Conservation (phyloP, 805 yeast genomes). For the Cyberlindnera suaveolens region DNA sequence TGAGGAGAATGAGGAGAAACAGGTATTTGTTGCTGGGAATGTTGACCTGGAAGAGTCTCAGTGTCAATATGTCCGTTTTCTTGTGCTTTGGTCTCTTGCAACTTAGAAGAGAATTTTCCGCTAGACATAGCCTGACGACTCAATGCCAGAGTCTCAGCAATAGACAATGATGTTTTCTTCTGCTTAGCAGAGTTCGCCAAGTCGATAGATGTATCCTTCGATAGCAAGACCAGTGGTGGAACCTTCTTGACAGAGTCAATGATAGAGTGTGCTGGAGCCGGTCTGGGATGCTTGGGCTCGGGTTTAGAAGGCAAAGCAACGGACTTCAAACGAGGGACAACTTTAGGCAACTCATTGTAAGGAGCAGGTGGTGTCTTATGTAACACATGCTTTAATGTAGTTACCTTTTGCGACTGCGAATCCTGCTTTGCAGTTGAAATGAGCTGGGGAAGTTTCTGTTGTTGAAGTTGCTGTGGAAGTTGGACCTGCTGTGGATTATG, state of each 20-base stretch:
- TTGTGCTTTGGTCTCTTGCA: conserved; percentile 14
- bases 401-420: not conserved
- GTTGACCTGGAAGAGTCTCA: not conserved
- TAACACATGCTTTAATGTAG: not conserved
- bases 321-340: not conserved
- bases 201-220: conserved; percentile 23
- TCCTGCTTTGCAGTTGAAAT: not conserved
- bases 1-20: not conserved
- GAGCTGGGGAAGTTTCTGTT: not conserved
- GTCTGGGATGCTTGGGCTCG: conserved; percentile 15
- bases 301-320: conserved; percentile 1
- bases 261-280: conserved; percentile 18
- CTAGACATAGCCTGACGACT: conserved; percentile 41
- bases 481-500: conserved; percentile 1
- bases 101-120: conserved; percentile 23
- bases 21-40: conserved; percentile 1
- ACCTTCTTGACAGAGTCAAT: conserved; percentile 18
- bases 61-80: not conserved
- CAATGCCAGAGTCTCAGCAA: conserved; percentile 55
- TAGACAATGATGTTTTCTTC: conserved; percentile 35
- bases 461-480: not conserved
- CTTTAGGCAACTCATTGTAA: not conserved
- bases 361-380: not conserved
- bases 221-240: conserved; percentile 17
- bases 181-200: conserved; percentile 18